Base-by-base conservation (phyloP, 495 filamentous ascomycete species). In the Astrothelium macrocarpum region DNA sequence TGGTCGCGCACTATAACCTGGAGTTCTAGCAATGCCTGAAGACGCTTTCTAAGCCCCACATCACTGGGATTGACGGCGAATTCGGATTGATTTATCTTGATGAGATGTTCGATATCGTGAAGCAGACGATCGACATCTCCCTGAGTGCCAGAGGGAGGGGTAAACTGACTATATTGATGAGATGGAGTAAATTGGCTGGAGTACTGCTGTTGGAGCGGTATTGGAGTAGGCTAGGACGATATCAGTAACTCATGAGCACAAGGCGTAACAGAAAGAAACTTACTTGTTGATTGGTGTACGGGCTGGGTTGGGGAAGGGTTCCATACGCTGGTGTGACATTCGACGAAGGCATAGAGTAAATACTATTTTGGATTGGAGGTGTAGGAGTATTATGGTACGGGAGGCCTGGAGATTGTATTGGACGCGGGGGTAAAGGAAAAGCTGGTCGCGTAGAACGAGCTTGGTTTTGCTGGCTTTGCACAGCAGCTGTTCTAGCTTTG, bases 21-120 rank as follows among this genome's bases (percentile, higher is more conserved):
- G 66, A 97, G 82, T 74, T 93, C 90, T 74, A 95, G 76, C 67
- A 97, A 81, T 23, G 92, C 90, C 74, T 92, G 88, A 70, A 97
- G 75, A 70, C 86, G 87, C 64, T 83, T 84, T 75, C 91, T 86
- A 67, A 87, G 80, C 71, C 83, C 82, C 73, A 79, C 76, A 78
- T 96, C 88, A 76, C 83, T 81, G 43, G 85, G 86, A 73, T 84
- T 87, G 59, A 81, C 81, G 65, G 86, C 87, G 76, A 88, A 87
- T 65, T 90, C 86, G 65, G 78, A 81, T 74, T 85, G 85, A 59
- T 86, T 84, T 62, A 80, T 77, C 67, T 77, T 74, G 71, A 96
- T 90, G 61, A 96, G 78, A 65, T 80, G 79, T 67, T 86, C 84
- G 73, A 96, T 85, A 74, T 96, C 91, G 78, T 82, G 82, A 74